A percentile compares a stretch with the other conserved stretches of the same genome.
phyloP scores from a whole-genome alignment of 1,139 yeast genomes.

The Hemisphaericaspora xylanilytica region DNA sequence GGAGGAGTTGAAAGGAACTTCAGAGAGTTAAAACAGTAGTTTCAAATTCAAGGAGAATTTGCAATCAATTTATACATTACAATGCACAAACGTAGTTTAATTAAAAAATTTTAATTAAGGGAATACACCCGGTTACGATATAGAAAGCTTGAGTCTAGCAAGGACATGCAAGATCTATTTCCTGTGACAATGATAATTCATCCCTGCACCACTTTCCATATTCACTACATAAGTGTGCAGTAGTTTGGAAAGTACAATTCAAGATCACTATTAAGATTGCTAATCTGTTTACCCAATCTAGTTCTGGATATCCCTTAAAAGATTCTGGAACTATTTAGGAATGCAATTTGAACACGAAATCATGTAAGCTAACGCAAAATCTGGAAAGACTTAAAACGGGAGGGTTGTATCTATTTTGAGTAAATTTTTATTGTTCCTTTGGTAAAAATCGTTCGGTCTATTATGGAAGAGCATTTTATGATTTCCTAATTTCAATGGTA shows the following conservation, averaged over 20 bases:
- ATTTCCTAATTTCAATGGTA: neutral
- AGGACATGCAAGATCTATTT: neutral
- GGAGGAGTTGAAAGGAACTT: neutral
- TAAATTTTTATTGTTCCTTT: constrained; percentile 1
- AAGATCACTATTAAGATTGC: neutral
- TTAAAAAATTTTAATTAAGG: too few relatives aligned
- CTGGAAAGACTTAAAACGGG: neutral
- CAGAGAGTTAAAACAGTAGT: neutral
- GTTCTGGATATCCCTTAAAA: neutral
- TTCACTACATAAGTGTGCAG: neutral
- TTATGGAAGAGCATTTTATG: neutral
- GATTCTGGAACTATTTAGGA: neutral
- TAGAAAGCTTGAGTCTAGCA: neutral
- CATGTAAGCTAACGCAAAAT: neutral
- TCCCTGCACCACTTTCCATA: neutral
- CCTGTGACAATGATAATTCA: neutral
- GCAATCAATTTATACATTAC: constrained; percentile 3
- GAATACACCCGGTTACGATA: neutral
- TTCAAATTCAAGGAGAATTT: constrained; percentile 1
- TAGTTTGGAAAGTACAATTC: neutral
- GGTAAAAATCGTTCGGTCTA: neutral
- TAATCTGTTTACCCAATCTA: neutral
- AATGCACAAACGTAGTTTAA: neutral
- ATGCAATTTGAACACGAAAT: neutral
- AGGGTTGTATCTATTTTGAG: neutral